These are phyloP conservation scores for Aureobasidium leucospermi DNA, from an alignment of 2,329 filamentous ascomycete genomes.

Conservation along the genomic window DNA sequence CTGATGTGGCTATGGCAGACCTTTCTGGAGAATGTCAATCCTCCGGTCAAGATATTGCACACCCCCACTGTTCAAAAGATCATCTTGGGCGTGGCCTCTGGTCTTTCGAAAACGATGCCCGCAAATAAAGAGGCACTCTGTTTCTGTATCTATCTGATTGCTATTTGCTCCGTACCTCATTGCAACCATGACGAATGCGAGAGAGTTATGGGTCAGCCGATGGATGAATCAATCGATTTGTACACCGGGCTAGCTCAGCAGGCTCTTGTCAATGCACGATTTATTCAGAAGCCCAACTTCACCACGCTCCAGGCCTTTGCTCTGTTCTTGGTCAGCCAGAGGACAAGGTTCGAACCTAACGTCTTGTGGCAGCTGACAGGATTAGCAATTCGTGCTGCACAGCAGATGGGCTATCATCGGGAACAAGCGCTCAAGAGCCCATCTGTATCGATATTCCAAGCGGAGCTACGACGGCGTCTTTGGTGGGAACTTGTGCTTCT, in stretches of 20 bases:
- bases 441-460: slow-evolving; percentile 44
- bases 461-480: slow-evolving; percentile 50
- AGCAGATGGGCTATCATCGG: slow-evolving; percentile 54
- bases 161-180: slow-evolving; percentile 43
- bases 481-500: slow-evolving; percentile 59
- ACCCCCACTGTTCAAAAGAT: slow-evolving; percentile 48
- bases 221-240: slow-evolving; percentile 19
- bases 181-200: slow-evolving; percentile 35
- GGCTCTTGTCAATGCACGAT: slow-evolving; percentile 58
- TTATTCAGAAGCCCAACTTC: slow-evolving; percentile 59
- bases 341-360: slow-evolving; percentile 38
- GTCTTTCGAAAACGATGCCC: slow-evolving; percentile 46
- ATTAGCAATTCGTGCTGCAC: slow-evolving; percentile 51
- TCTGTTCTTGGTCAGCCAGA: slow-evolving; percentile 46
- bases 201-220: slow-evolving; percentile 42
- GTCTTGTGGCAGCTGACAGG: slow-evolving; percentile 60
- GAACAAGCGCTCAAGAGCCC: slow-evolving; percentile 45
- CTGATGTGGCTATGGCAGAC: slow-evolving; percentile 40
- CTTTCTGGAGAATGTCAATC: slow-evolving; percentile 65
- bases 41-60: slow-evolving; percentile 62
- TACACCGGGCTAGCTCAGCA: slow-evolving; percentile 29
- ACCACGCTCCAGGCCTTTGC: slow-evolving; percentile 60
- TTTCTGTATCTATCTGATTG: slow-evolving; percentile 54
- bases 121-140: slow-evolving; percentile 52
- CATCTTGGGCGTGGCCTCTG: slow-evolving; percentile 37